A percentile compares a stretch with the other conserved stretches of the same genome.
Conservation (phyloP, 2,329 filamentous ascomycete genomes). For the Phyllachora maydis region DNA sequence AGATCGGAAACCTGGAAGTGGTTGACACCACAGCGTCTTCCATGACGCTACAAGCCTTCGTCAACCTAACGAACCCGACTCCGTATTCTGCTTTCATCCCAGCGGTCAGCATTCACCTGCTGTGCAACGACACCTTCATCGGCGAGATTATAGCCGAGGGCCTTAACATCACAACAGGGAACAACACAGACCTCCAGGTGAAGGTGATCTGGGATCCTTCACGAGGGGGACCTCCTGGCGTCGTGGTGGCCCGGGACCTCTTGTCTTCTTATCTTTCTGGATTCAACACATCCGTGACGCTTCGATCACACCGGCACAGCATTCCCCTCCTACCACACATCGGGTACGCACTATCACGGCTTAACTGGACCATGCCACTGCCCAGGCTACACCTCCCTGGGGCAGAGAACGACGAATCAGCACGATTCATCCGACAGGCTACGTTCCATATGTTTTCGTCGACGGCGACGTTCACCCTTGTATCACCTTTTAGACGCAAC, state of each 20-base stretch:
- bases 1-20: conserved; percentile 51
- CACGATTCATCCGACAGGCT: conserved; percentile 65
- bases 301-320: conserved; percentile 49
- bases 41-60: conserved; percentile 45
- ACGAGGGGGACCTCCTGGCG: conserved; percentile 39
- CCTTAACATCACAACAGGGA: conserved; percentile 41
- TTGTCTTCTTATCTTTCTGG: conserved; percentile 78
- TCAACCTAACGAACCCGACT: conserved; percentile 84
- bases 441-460: conserved; percentile 76
- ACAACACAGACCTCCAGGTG: conserved; percentile 50
- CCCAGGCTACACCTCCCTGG: conserved; percentile 44
- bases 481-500: conserved; percentile 55
- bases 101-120: conserved; percentile 54
- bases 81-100: conserved; percentile 70
- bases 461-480: conserved; percentile 64
- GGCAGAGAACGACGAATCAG: conserved; percentile 18
- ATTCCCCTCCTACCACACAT: conserved; percentile 56
- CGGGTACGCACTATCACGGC: conserved; percentile 48
- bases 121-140: conserved; percentile 52
- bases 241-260: conserved; percentile 44
- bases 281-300: conserved; percentile 59
- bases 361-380: conserved; percentile 51
- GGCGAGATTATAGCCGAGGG: conserved; percentile 53
- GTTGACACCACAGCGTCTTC: conserved; percentile 51
- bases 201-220: conserved; percentile 56